Base-by-base conservation (phyloP, 1,284 basidiomycete genomes). In the Phellopilus nigrolimitatus region DNA sequence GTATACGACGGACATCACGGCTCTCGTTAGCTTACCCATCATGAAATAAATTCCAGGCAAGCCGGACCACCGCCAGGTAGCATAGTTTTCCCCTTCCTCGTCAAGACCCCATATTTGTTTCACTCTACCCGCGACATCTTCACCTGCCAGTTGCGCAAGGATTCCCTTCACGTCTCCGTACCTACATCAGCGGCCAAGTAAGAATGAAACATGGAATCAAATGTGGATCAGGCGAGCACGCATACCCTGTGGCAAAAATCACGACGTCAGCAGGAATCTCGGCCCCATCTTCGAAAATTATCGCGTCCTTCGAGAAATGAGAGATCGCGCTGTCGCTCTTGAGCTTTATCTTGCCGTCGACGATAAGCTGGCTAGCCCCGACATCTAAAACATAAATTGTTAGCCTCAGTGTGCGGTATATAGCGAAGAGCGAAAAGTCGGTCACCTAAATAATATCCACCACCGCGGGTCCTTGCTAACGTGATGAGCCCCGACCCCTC, bases 291-390 rank as follows among this genome's bases (percentile, higher is more conserved):
- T 77, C 75, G 58, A 90, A 90, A 42, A 71, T 71, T 8, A 89
- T 60, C 0, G 78, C 78, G 5, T 65, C 73, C 57, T 76, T 71
- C 0, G 76, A 82, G 60, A 80, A 82, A 36, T 65, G 61, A 49
- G 75, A 69, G 55, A 84, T 75, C 49, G 73, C 68, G 39, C 71
- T 74, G 47, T 82, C 82, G 59, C 74, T 81, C 66, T 88, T 86
- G 43, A 90, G 67, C 63, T 87, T 87, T 67, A 91, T 88, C 60
- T 84, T 80, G 24, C 80, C 79, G 51, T 87, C 80, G 24, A 79
- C 72, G 58, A 90, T 78, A 52, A 79, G 64, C 61, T 82, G 74
- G 52, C 78, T 80, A 19, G 75, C 80, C 49, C 85, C 88, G 31
- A 78, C 76, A 54, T 87, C 83, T 47, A 8, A 3, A 4, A 30